Evolutionary conservation across 75 land plant species (phyloP).

Genomic region (Selaginella moellendorffii): DNA sequence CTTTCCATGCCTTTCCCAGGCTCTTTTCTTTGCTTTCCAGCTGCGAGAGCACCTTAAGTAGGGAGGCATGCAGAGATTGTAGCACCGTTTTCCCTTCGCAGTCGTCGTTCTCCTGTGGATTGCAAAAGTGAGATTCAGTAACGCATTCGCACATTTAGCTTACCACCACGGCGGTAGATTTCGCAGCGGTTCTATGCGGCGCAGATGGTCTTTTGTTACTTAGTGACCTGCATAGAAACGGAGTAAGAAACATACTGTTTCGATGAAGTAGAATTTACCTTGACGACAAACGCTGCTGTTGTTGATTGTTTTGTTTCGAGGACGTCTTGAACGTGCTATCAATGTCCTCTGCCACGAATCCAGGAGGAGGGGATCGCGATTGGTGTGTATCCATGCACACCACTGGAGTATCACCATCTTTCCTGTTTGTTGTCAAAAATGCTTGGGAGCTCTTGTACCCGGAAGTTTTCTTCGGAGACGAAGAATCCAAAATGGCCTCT

Average conservation of each 20-base stretch:
- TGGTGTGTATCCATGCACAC: not conserved
- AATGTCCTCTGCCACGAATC: not conserved
- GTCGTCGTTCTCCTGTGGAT: too few relatives aligned
- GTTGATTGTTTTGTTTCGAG: too few relatives aligned
- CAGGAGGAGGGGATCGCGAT: not conserved
- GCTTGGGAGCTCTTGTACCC: not conserved
- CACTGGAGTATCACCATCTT: not conserved
- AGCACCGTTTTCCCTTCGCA: constrained; percentile 19
- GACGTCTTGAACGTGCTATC: too few relatives aligned
- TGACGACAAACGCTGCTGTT: not conserved
- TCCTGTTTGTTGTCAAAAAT: not conserved
- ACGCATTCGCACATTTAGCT: too few relatives aligned
- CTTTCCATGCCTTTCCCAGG: constrained; percentile 14
- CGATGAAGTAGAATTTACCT: too few relatives aligned
- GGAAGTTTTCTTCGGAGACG: not conserved
- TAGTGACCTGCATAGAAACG: too few relatives aligned
- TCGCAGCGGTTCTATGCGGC: too few relatives aligned
- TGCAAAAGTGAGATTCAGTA: too few relatives aligned
- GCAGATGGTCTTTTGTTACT: too few relatives aligned
- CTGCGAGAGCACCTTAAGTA: constrained; percentile 18
- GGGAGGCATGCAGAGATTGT: constrained; percentile 12
- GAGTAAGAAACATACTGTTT: too few relatives aligned
- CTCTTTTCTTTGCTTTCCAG: constrained; percentile 19
- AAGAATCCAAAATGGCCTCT: not conserved
- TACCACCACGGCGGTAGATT: too few relatives aligned